Conservation (phyloP, 2,329 filamentous ascomycete species). For the Apiospora malaysiana region DNA sequence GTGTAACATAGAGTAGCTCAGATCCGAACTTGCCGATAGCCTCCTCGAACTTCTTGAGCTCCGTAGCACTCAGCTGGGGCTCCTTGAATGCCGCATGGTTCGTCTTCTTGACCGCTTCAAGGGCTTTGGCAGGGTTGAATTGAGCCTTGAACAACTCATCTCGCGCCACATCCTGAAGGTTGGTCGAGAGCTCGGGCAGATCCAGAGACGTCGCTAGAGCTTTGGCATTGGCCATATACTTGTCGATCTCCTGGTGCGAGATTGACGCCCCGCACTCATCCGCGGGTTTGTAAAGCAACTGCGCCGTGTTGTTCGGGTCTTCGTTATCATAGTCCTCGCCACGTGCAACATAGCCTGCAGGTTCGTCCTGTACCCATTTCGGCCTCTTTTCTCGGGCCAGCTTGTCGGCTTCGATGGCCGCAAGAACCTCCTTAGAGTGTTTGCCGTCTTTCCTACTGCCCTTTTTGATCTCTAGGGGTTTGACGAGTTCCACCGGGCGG, state of each 20-base stretch:
- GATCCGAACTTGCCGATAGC: conserved; percentile 89
- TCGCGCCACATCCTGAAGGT: conserved; percentile 84
- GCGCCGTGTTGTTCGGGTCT: conserved; percentile 77
- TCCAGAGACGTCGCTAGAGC: conserved; percentile 60
- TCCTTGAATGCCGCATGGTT: conserved; percentile 81
- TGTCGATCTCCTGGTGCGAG: conserved; percentile 67
- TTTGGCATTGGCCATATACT: conserved; percentile 77
- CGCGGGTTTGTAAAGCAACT: conserved; percentile 80
- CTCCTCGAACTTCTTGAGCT: conserved; percentile 91
- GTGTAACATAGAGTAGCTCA: conserved; percentile 81
- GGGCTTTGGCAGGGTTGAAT: conserved; percentile 73
- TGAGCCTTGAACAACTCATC: conserved; percentile 73
- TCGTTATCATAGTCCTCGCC: conserved; percentile 78
- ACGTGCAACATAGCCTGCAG: conserved; percentile 80
- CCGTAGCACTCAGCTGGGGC: conserved; percentile 76
- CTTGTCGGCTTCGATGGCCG: conserved; percentile 82
- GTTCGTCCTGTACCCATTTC: conserved; percentile 93
- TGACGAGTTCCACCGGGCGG: conserved; percentile 86
- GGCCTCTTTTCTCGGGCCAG: conserved; percentile 80
- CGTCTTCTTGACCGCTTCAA: conserved; percentile 71
- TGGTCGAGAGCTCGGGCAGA: conserved; percentile 78
- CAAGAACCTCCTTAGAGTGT: conserved; percentile 78
- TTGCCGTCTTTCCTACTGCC: conserved; percentile 80
- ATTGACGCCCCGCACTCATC: conserved; percentile 53
- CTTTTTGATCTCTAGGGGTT: conserved; percentile 84